A percentile compares a stretch with the other conserved stretches of the same genome.
Evolutionary conservation across 257 asterid genomes (phyloP).

Genomic region (Ajuga chamaepitys): DNA sequence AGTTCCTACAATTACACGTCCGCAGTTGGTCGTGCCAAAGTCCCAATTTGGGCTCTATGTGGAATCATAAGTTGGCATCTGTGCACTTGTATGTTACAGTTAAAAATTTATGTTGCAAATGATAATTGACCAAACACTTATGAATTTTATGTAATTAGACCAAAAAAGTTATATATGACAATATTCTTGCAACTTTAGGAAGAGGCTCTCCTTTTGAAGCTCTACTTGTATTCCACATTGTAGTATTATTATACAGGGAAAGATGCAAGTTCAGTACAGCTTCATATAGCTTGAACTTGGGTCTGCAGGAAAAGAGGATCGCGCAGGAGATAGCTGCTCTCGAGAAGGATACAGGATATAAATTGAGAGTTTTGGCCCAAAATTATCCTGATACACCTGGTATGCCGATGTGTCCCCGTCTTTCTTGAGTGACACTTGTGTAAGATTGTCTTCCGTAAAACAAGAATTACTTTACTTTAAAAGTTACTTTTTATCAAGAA

Average conservation of each 20-base stretch:
- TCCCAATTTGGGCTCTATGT: too few species aligned
- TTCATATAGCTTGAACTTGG: constrained; percentile 5
- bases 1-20: too few species aligned
- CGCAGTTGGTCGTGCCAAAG: too few species aligned
- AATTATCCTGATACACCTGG: constrained; percentile 97
- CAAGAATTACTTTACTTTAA: too few species aligned
- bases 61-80: too few species aligned
- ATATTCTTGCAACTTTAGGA: not conserved
- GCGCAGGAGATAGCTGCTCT: constrained; percentile 62
- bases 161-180: not conserved
- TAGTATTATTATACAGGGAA: not conserved
- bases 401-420: constrained; percentile 10
- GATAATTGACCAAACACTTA: not conserved
- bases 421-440: too few species aligned
- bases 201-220: not conserved
- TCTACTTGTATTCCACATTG: not conserved
- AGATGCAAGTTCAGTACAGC: not conserved
- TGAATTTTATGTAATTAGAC: not conserved
- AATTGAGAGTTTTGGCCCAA: constrained; percentile 83
- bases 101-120: too few species aligned
- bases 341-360: constrained; percentile 83
- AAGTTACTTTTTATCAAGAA: too few species aligned
- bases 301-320: constrained; percentile 67
- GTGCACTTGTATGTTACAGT: too few species aligned
- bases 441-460: too few species aligned